A percentile compares a stretch with the other conserved stretches of the same genome.
Conservation (phyloP, 139 green algal species). For the Ostreobium quekettii region DNA sequence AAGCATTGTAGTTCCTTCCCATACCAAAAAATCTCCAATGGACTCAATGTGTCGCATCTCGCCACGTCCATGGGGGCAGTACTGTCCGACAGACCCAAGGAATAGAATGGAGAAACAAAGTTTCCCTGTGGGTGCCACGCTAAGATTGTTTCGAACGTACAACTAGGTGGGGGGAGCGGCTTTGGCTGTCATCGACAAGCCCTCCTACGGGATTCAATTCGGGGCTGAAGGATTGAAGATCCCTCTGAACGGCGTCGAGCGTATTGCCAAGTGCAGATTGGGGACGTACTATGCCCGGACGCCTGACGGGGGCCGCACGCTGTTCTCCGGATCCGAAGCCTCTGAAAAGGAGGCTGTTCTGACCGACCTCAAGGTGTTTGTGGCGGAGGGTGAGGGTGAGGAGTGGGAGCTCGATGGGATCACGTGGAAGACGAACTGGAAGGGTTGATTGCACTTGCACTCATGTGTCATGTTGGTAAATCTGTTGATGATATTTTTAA, state of each 20-base stretch:
- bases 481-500: no score
- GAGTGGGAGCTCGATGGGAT: conserved; percentile 50
- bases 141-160: no score
- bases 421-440: conserved; percentile 31
- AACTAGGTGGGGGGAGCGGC: conserved; percentile 45
- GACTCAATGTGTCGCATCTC: no score
- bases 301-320: conserved; percentile 33
- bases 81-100: no score
- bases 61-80: no score
- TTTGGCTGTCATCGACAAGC: conserved; percentile 54
- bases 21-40: no score
- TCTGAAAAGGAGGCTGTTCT: conserved; percentile 35
- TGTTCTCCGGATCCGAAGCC: no score
- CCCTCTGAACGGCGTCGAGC: conserved; percentile 28
- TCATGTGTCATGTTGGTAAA: no score
- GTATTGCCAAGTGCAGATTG: conserved; percentile 40
- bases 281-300: conserved; percentile 51
- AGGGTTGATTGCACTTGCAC: no score
- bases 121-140: no score
- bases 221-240: conserved; percentile 61
- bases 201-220: conserved; percentile 44
- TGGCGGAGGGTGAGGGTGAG: conserved; percentile 32
- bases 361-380: conserved; percentile 40
- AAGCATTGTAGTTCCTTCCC: no score
- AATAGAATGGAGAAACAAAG: no score